Evolutionary conservation across 2,329 filamentous ascomycete species (phyloP), one percentile per base, ranked within the genome.

Genomic region (Onygenales sp.): DNA sequence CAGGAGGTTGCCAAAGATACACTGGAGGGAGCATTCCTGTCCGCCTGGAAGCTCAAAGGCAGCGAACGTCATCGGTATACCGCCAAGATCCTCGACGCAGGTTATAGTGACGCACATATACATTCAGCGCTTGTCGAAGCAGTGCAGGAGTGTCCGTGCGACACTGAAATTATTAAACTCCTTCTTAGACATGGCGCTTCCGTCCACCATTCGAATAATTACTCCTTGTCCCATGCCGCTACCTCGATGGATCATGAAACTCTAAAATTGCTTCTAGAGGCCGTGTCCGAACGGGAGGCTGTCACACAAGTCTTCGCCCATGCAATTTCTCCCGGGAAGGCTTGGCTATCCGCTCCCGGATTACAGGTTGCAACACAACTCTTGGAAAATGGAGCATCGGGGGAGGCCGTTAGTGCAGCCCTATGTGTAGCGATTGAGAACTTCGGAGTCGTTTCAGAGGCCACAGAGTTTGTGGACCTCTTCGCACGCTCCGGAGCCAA

Each of bases 151-250:
- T 42, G 34, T 13, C 56, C 58, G n/a, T 54, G 48, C 27, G 56
- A 60, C 32, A 27, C 44, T 17, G 55, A 58, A 4, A 52, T 82
- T 11, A 70, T 83, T 34, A 67, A 65, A 32, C 72, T 82, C 8
- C 61, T 85, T 14, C 65, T 84, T 6, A 57, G 63, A 1, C 71
- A 76, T 34, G 80, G 80, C 0, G 81, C 80, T 2, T 77, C 77
- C 51, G 74, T 78, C 0, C 77, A 83, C 59, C 77, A 77, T 61
- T 76, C 76, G 17, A 70, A 74, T 8, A 80, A 80, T 1, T 78
- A 82, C 51, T 75, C 78, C 4, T 72, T 83, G 3, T 42, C 57
- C 34, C 52, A 57, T 17, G 54, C 59, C 4, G 60, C 59, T 9
- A 52, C 52, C 6, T 57, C 53, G 17, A 57, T 43, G 45, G 50